A percentile compares a stretch with the other conserved stretches of the same genome.
These are phyloP conservation scores for Stellera chamaejasme DNA, from an alignment of 345 rosid species.

Conservation along the genomic window DNA sequence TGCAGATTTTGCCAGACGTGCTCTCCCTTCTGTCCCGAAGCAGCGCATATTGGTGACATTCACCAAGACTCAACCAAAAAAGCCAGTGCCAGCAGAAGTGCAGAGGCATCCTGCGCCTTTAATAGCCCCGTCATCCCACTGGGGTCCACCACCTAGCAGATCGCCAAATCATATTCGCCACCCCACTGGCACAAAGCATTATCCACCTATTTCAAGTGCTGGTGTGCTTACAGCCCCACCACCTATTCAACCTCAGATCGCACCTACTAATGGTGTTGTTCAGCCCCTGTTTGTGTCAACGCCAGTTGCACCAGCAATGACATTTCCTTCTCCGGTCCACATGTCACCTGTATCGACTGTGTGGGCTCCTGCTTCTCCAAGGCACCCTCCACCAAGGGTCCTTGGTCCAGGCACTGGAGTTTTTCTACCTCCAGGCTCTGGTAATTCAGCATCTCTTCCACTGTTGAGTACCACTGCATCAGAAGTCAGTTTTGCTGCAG, in stretches of 20 bases:
- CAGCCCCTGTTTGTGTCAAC: slow-evolving; percentile 41
- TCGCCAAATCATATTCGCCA: slow-evolving; percentile 46
- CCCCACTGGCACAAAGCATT: slow-evolving; percentile 49
- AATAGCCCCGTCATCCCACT: slow-evolving; percentile 31
- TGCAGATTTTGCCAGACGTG: slow-evolving; percentile 68
- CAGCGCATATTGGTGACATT: slow-evolving; percentile 76
- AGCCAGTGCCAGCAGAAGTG: slow-evolving; percentile 23
- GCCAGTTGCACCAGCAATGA: slow-evolving; percentile 41
- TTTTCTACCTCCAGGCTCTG: slow-evolving; percentile 77
- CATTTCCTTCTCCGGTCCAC: slow-evolving; percentile 56
- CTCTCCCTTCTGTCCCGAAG: slow-evolving; percentile 52
- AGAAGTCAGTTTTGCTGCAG: slow-evolving; percentile 13
- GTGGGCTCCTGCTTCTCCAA: slow-evolving; percentile 59
- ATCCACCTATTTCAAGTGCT: slow-evolving; percentile 30
- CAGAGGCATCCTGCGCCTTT: slow-evolving; percentile 27
- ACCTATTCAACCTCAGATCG: slow-evolving; percentile 44
- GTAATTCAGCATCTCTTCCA: slow-evolving; percentile 28
- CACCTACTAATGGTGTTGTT: slow-evolving; percentile 37
- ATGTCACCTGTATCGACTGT: slow-evolving; percentile 45
- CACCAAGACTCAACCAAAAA: slow-evolving; percentile 50
- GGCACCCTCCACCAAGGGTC: slow-evolving; percentile 55
- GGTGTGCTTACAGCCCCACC: slow-evolving; percentile 54
- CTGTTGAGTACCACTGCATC: slow-evolving; percentile 17
- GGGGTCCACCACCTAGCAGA: slow-evolving; percentile 55
- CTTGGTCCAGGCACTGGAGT: slow-evolving; percentile 90